phyloP scores from a whole-genome alignment of 176 grass and related monocot species.

The Chrysopogon serrulatus region DNA sequence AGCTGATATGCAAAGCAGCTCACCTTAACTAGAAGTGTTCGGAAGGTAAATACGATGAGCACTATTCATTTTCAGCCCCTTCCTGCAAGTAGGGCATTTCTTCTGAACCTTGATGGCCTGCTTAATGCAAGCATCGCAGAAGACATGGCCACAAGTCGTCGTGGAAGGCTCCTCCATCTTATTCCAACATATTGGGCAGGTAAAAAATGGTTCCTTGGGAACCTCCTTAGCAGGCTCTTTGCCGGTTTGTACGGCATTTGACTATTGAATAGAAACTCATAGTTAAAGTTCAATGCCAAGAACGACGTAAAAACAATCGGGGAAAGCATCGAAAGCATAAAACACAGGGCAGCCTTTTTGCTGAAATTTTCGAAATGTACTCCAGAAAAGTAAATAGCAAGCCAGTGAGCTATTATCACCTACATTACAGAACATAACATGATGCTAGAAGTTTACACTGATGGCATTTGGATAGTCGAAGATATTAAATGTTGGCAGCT shows the following conservation, averaged over 20 bases:
- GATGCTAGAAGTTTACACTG: neutral
- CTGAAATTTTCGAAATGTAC: neutral
- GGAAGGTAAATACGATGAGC: conserved; percentile 86
- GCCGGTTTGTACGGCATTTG: conserved; percentile 9
- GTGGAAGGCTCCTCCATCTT: conserved; percentile 65
- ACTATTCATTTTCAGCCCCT: conserved; percentile 47
- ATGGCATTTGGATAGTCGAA: neutral
- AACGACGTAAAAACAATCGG: neutral
- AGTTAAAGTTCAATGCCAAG: neutral
- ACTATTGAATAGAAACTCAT: conserved; percentile 11
- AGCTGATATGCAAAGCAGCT: neutral
- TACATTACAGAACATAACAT: conserved; percentile 2
- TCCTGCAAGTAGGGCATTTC: conserved; percentile 89
- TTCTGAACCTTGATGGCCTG: conserved; percentile 71
- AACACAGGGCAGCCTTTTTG: neutral
- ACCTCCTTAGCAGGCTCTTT: conserved; percentile 32
- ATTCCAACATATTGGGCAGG: conserved; percentile 83
- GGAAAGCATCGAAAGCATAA: neutral
- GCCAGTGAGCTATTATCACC: neutral
- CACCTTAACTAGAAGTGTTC: conserved; percentile 33
- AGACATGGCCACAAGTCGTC: conserved; percentile 88
- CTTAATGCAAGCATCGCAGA: conserved; percentile 76
- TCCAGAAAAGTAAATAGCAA: neutral
- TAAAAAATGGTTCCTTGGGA: conserved; percentile 62
- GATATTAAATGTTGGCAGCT: neutral